These are phyloP conservation scores for Boletus hoseneyae DNA, from an alignment of 1,284 basidiomycete genomes.

Conservation along the genomic window DNA sequence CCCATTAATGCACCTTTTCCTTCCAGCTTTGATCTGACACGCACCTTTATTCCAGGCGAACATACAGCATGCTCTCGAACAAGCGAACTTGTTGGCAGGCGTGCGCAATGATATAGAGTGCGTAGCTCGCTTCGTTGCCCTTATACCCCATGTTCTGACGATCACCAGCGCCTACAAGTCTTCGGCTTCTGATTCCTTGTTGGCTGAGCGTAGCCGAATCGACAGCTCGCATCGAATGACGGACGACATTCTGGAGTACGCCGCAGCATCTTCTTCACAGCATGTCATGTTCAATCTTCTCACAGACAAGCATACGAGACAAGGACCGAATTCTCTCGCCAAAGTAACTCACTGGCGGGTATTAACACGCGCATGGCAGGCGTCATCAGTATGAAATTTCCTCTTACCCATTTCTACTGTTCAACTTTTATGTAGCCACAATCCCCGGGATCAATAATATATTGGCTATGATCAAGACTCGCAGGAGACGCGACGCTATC, in stretches of 20 bases:
- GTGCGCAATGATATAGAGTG: slow-evolving; percentile 96
- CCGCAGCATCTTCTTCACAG: slow-evolving; percentile 11
- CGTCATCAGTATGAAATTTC: slow-evolving; percentile 65
- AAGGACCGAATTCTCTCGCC: slow-evolving; percentile 88
- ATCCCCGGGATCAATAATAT: slow-evolving; percentile 94
- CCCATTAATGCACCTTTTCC: slow-evolving; percentile 2
- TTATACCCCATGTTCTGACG: not conserved
- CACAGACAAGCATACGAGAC: slow-evolving; percentile 96
- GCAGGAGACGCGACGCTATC: slow-evolving; percentile 85
- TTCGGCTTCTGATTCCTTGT: slow-evolving; percentile 80
- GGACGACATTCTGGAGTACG: slow-evolving; percentile 86
- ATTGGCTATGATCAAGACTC: slow-evolving; percentile 87
- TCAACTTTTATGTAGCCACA: slow-evolving; percentile 48
- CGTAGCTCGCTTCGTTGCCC: slow-evolving; percentile 28
- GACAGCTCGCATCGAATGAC: slow-evolving; percentile 95
- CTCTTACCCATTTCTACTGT: not conserved
- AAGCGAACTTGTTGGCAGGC: slow-evolving; percentile 85
- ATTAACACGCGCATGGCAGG: slow-evolving; percentile 84
- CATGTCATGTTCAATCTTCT: slow-evolving; percentile 10
- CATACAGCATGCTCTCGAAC: slow-evolving; percentile 81
- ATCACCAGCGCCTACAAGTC: slow-evolving; percentile 78
- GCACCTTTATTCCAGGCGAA: slow-evolving; percentile 51
- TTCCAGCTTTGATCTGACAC: slow-evolving; percentile 3
- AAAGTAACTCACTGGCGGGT: slow-evolving; percentile 69
- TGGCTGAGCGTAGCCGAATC: slow-evolving; percentile 85